A percentile compares a stretch with the other conserved stretches of the same genome.
These are phyloP conservation scores for Phlebopus sp. DNA, from an alignment of 1,284 basidiomycete species.

Conservation along the genomic window DNA sequence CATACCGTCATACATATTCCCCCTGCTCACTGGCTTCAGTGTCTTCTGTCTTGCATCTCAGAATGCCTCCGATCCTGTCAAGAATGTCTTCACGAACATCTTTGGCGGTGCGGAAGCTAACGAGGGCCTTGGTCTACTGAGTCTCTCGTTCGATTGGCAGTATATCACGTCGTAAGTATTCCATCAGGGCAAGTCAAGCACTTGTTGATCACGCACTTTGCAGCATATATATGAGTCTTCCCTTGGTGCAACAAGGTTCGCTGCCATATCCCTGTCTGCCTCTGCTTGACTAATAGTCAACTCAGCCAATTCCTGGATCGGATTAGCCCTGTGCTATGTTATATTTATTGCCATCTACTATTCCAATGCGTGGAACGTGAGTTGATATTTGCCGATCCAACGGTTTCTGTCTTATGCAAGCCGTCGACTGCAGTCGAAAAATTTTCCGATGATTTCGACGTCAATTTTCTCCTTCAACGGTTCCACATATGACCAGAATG, in stretches of 20 bases:
- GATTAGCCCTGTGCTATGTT: constrained; percentile 52
- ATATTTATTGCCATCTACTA: constrained; percentile 58
- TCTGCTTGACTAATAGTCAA: constrained; percentile 5
- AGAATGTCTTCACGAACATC: constrained; percentile 56
- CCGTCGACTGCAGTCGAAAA: constrained; percentile 39
- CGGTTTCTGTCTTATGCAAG: background rate
- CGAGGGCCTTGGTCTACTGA: constrained; percentile 60
- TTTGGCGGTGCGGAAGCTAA: constrained; percentile 63
- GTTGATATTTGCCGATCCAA: background rate
- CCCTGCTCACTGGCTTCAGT: constrained; percentile 54
- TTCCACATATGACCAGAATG: constrained; percentile 51
- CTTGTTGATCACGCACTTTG: background rate
- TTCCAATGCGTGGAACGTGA: constrained; percentile 55
- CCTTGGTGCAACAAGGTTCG: constrained; percentile 52
- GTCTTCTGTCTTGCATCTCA: constrained; percentile 57
- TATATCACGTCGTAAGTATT: constrained; percentile 56
- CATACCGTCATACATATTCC: constrained; percentile 62
- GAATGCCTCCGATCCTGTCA: constrained; percentile 38
- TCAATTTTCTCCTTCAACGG: constrained; percentile 59
- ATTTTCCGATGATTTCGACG: constrained; percentile 63
- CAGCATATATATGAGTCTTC: constrained; percentile 45
- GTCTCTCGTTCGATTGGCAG: constrained; percentile 61
- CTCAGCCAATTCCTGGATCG: constrained; percentile 56
- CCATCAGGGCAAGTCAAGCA: background rate
- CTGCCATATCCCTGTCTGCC: constrained; percentile 3